Evolutionary conservation across 1,139 yeast species (phyloP).

Genomic region (Geotrichum aggregatum): DNA sequence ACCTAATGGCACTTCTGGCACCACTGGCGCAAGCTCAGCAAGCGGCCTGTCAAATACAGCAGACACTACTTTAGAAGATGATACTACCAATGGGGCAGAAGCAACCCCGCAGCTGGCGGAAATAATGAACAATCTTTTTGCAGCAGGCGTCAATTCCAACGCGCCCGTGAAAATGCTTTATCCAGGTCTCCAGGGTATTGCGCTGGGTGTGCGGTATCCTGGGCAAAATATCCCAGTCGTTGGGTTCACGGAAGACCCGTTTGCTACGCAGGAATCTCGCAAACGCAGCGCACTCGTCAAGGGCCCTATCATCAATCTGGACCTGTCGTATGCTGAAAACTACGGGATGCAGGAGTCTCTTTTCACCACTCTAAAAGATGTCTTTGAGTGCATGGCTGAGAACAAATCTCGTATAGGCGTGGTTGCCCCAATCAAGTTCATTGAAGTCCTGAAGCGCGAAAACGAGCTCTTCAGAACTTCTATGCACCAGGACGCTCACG

Average conservation of each 20-base stretch:
- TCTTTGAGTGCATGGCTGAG: constrained; percentile 79
- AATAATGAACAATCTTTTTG: background rate
- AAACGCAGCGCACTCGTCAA: constrained; percentile 72
- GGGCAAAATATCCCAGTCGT: constrained; percentile 44
- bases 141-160: background rate
- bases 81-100: background rate
- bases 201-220: constrained; percentile 35
- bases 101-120: background rate
- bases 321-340: constrained; percentile 51
- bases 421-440: constrained; percentile 71
- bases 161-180: constrained; percentile 12
- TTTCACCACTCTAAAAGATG: constrained; percentile 71
- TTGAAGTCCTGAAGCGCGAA: constrained; percentile 70
- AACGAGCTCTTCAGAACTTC: constrained; percentile 80
- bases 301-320: constrained; percentile 84
- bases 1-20: background rate
- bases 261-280: constrained; percentile 66
- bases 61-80: background rate
- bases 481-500: constrained; percentile 99
- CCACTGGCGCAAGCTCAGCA: background rate
- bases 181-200: constrained; percentile 35
- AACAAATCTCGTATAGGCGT: constrained; percentile 69
- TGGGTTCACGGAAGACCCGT: constrained; percentile 48
- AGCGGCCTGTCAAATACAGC: background rate
- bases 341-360: constrained; percentile 53